A percentile compares a stretch with the other conserved stretches of the same genome.
Evolutionary conservation across 148 eudicot species (phyloP).

Genomic region (Arbutus unedo): DNA sequence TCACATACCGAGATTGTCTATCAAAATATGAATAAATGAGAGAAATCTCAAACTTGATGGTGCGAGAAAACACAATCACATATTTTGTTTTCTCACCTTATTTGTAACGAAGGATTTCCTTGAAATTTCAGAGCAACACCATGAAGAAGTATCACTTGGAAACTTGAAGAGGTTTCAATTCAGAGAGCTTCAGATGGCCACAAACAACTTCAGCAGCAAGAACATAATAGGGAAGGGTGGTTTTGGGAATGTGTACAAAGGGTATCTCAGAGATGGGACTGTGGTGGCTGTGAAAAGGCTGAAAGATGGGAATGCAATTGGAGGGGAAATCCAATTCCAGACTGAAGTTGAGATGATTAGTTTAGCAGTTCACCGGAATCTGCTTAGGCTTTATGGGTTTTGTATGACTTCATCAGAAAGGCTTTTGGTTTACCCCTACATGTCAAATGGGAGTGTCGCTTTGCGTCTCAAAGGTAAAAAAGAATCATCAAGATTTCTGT

Average conservation of each 20-base stretch:
- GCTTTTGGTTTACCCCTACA: constrained; percentile 89
- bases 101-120: not conserved
- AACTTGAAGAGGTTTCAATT: constrained; percentile 78
- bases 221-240: constrained; percentile 93
- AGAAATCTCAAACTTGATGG: not conserved
- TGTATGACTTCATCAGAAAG: constrained; percentile 75
- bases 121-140: constrained; percentile 50
- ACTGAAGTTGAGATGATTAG: constrained; percentile 99
- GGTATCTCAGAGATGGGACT: constrained; percentile 70
- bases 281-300: constrained; percentile 87
- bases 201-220: constrained; percentile 80
- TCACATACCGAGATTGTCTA: not conserved
- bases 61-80: not conserved
- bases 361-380: constrained; percentile 89
- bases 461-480: constrained; percentile 86
- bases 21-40: not conserved
- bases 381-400: constrained; percentile 78
- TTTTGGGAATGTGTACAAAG: constrained; percentile 90
- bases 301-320: constrained; percentile 70
- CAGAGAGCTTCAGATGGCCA: constrained; percentile 79
- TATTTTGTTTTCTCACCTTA: not conserved
- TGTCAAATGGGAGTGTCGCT: constrained; percentile 99
- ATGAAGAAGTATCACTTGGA: constrained; percentile 78
- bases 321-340: constrained; percentile 88
- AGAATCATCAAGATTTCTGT: not conserved